phyloP scores from a whole-genome alignment of 371 early-diverging fungal species.

The Rhizopus arrhizus region DNA sequence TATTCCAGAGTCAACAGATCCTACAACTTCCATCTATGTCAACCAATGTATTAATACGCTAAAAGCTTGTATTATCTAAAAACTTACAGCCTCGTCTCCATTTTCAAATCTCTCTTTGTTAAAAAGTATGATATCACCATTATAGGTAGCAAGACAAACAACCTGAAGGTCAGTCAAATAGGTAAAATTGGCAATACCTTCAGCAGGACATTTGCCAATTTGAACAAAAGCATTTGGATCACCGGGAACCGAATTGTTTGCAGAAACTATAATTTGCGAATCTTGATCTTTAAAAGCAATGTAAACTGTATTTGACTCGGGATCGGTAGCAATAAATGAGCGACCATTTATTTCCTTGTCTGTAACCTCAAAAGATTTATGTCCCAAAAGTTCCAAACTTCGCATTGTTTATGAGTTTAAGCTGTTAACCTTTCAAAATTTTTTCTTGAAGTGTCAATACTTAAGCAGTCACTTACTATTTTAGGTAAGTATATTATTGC shows the following conservation, averaged over 20 bases:
- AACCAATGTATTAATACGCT: slow-evolving; percentile 3
- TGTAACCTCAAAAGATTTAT: slow-evolving; percentile 31
- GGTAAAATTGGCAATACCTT: slow-evolving; percentile 54
- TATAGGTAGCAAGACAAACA: slow-evolving; percentile 61
- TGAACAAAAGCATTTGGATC: slow-evolving; percentile 34
- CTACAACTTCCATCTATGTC: slow-evolving; percentile 65
- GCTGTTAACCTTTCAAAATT: neutral
- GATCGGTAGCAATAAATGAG: slow-evolving; percentile 54
- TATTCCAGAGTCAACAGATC: slow-evolving; percentile 82
- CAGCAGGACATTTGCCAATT: slow-evolving; percentile 21
- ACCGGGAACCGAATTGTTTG: slow-evolving; percentile 29
- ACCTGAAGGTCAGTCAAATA: slow-evolving; percentile 69
- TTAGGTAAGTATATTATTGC: neutral
- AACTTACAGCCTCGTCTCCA: slow-evolving; percentile 50
- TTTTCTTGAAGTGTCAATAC: neutral
- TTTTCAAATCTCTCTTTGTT: slow-evolving; percentile 54
- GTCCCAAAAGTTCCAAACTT: slow-evolving; percentile 46
- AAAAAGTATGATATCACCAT: slow-evolving; percentile 76
- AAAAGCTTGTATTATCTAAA: neutral
- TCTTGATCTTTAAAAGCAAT: slow-evolving; percentile 49
- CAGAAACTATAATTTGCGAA: slow-evolving; percentile 32
- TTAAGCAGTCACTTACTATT: slow-evolving; percentile 5
- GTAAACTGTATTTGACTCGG: slow-evolving; percentile 53
- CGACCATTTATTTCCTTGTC: slow-evolving; percentile 28
- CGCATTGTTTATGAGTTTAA: slow-evolving; percentile 28